phyloP scores from a whole-genome alignment of 2,329 filamentous ascomycete species.

The Penicillium concentricum region DNA sequence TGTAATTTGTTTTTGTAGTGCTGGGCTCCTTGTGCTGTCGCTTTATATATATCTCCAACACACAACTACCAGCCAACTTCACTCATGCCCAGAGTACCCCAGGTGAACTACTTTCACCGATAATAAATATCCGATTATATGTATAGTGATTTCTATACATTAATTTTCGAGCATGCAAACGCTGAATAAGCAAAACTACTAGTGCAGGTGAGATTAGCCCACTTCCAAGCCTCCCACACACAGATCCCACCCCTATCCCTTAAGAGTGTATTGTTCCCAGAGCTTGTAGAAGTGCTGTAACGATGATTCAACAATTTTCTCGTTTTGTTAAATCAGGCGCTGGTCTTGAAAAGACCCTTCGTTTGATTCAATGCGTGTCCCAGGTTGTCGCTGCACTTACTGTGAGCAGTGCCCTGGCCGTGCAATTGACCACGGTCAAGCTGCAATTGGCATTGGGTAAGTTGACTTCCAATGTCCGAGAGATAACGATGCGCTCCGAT shows the following conservation, averaged over 20 bases:
- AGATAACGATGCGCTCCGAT: not conserved
- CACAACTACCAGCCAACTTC: not conserved
- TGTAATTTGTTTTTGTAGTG: not conserved
- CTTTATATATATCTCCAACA: not conserved
- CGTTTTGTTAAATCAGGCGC: constrained; percentile 33
- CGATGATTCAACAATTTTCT: constrained; percentile 27
- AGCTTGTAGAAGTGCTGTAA: not conserved
- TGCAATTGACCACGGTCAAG: constrained; percentile 39
- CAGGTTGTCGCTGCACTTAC: constrained; percentile 33
- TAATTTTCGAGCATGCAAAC: not conserved
- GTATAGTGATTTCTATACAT: not conserved
- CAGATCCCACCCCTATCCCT: not conserved
- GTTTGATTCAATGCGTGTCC: constrained; percentile 39
- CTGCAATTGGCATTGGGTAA: constrained; percentile 46
- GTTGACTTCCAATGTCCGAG: not conserved
- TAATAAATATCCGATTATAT: not conserved
- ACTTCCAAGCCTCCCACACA: constrained; percentile 4
- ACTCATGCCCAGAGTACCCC: not conserved
- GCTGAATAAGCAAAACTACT: constrained; percentile 12
- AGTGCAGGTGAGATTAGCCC: not conserved
- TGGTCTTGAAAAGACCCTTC: constrained; percentile 42
- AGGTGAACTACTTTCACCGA: not conserved
- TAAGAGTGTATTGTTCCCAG: not conserved
- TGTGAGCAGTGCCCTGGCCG: constrained; percentile 27
- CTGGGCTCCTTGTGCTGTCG: not conserved